Conservation (phyloP, 441 rosid species). For the Viola pubescens region DNA sequence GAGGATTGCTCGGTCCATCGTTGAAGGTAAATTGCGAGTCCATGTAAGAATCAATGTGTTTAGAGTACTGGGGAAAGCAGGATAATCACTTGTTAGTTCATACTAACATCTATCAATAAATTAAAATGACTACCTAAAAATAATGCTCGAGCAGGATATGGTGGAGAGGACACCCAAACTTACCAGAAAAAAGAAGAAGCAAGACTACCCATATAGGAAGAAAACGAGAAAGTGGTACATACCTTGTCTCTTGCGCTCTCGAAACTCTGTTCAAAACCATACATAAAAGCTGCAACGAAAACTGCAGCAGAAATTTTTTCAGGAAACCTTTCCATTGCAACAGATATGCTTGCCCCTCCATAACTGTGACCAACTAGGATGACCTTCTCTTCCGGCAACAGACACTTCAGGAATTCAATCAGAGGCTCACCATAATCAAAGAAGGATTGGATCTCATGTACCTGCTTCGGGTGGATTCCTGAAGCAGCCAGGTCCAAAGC, state of each 20-base stretch:
- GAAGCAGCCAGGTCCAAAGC: constrained; percentile 44
- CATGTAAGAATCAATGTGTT: constrained; percentile 10
- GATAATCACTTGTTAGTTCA: not conserved
- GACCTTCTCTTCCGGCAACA: constrained; percentile 26
- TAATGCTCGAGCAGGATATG: not conserved
- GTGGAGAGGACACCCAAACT: too few species aligned
- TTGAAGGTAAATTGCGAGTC: constrained; percentile 5
- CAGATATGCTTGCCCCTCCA: constrained; percentile 24
- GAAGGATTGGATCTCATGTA: constrained; percentile 20
- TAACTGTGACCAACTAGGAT: constrained; percentile 34
- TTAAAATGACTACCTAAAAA: not conserved
- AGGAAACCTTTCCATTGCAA: constrained; percentile 34
- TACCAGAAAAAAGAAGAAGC: not conserved
- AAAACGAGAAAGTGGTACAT: not conserved
- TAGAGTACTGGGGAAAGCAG: not conserved
- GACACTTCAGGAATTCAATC: constrained; percentile 24
- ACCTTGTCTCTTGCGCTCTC: constrained; percentile 14
- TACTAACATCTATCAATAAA: not conserved
- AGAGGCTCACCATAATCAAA: constrained; percentile 28
- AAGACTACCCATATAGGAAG: not conserved
- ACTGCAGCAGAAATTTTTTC: constrained; percentile 28
- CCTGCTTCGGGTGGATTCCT: constrained; percentile 33
- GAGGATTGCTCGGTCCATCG: constrained; percentile 16
- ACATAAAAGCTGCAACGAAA: constrained; percentile 28
- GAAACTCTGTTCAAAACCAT: constrained; percentile 18